Evolutionary conservation across 2,329 filamentous ascomycete genomes (phyloP), one percentile per base, ranked within the genome.

Genomic region (Orbilia oligospora): DNA sequence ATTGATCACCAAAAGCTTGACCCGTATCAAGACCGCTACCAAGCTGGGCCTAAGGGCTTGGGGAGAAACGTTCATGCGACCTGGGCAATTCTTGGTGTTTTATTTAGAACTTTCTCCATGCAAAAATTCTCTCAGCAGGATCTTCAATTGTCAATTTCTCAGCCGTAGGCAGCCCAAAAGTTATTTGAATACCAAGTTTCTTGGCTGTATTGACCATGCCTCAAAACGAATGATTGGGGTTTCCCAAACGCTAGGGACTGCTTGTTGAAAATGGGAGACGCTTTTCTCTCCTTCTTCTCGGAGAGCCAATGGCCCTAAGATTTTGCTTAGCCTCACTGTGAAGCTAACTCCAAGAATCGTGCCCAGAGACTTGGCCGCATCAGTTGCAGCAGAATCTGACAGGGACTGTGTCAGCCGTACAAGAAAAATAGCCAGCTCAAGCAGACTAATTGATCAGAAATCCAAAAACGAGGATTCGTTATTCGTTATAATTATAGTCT

Each of bases 351-450:
- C 67, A 68, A 77, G 67, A 24, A 68, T 36, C 27, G 22, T 53
- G 75, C 75, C 75, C 44, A 78, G 75, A 72, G 41, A 41, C 75
- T 78, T 78, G 75, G 75, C 75, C 63, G 68, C 68, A 72, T 78
- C 22, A 55, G 63, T 9, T 63, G 44, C 63, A 68, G 75, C 75
- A 71, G 58, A 77, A 55, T 75, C 66, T 69, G 63, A 75, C 71
- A 68, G 44, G 71, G 71, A 75, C 64, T 63, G 71, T 68, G 64
- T 75, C 71, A 75, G 71, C 71, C 71, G 53, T 67, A 67, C 58
- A 72, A 49, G n/a, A 58, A 12, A 14, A 33, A 33, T 38, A 56
- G 33, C 24, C 46, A 65, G 55, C 30, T n/a, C 22, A 20, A 27
- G 16, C 20, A 46, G 27, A 0, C n/a, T 46, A 20, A 46, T 8